Conservation (phyloP, 345 rosid genomes). For the Syzygium aqueum region DNA sequence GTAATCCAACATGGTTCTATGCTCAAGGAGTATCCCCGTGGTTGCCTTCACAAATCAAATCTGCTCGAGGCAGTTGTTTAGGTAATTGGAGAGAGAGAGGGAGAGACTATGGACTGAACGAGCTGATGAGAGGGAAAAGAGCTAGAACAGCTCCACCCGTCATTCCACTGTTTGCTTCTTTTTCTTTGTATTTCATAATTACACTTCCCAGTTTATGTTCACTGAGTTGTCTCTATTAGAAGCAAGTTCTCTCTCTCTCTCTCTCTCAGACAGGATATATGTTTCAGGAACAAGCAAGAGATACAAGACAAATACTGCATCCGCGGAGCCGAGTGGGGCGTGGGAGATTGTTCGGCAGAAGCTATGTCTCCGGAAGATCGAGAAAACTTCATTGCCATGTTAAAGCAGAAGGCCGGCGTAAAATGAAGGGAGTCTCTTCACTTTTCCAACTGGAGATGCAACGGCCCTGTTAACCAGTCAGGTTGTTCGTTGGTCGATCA, state of each 20-base stretch:
- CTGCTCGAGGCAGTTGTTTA: neutral
- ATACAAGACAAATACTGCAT: conserved; percentile 77
- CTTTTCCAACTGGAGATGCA: neutral
- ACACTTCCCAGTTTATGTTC: neutral
- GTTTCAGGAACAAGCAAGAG: conserved; percentile 50
- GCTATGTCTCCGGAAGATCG: conserved; percentile 73
- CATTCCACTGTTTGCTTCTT: neutral
- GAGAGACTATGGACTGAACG: neutral
- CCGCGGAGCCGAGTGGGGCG: conserved; percentile 94
- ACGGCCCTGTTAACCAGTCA: neutral
- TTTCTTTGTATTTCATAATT: neutral
- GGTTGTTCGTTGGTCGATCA: neutral
- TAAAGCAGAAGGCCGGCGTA: conserved; percentile 56
- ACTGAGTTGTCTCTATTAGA: neutral
- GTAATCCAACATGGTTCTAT: neutral
- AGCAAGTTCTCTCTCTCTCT: neutral
- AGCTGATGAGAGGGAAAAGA: neutral
- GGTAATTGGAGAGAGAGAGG: neutral
- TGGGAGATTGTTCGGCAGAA: conserved; percentile 85
- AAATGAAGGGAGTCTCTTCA: conserved; percentile 1
- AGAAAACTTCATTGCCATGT: conserved; percentile 69
- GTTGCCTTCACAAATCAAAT: neutral
- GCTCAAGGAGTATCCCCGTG: neutral
- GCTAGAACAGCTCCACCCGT: neutral
- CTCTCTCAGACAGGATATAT: neutral